Percentiles rank a stretch among this genome's conserved stretches.
These are phyloP conservation scores for Babesia sp. DNA, from an alignment of 169 alveolate genomes.

Conservation along the genomic window DNA sequence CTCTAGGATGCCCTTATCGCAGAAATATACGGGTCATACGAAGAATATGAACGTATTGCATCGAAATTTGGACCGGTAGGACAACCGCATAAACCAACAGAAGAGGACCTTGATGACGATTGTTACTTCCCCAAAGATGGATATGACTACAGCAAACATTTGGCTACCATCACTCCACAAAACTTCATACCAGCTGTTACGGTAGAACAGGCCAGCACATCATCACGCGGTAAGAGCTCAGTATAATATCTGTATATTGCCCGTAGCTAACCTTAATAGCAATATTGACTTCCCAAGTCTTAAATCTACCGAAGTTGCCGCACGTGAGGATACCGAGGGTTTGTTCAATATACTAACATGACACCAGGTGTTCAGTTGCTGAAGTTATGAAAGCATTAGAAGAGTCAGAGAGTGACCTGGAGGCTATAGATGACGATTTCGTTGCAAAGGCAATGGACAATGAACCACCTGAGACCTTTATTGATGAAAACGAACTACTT, in stretches of 20 bases:
- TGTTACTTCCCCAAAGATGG: conserved; percentile 82
- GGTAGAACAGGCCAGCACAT: neutral
- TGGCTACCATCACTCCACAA: conserved; percentile 68
- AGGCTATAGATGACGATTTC: conserved; percentile 75
- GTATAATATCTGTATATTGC: neutral
- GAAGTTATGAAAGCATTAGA: conserved; percentile 73
- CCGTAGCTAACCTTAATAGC: conserved; percentile 19
- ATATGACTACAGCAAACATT: conserved; percentile 77
- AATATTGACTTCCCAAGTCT: conserved; percentile 49
- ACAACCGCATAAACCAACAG: conserved; percentile 8
- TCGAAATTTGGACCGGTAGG: neutral
- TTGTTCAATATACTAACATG: neutral
- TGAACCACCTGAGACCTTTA: conserved; percentile 49
- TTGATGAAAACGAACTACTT: conserved; percentile 62
- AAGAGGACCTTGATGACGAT: conserved; percentile 74
- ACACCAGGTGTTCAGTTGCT: conserved; percentile 16
- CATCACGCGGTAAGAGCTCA: neutral
- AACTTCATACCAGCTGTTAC: conserved; percentile 64
- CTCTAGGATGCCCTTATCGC: conserved; percentile 41
- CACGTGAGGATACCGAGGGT: conserved; percentile 24
- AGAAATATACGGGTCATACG: conserved; percentile 46
- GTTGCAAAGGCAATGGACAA: conserved; percentile 68
- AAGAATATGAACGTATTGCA: conserved; percentile 30
- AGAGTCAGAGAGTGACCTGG: conserved; percentile 58
- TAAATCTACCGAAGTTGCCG: neutral